A percentile compares a stretch with the other conserved stretches of the same genome.
These are phyloP conservation scores for Fragosphaeria purpurea DNA, from an alignment of 2,329 filamentous ascomycete genomes.

Conservation along the genomic window DNA sequence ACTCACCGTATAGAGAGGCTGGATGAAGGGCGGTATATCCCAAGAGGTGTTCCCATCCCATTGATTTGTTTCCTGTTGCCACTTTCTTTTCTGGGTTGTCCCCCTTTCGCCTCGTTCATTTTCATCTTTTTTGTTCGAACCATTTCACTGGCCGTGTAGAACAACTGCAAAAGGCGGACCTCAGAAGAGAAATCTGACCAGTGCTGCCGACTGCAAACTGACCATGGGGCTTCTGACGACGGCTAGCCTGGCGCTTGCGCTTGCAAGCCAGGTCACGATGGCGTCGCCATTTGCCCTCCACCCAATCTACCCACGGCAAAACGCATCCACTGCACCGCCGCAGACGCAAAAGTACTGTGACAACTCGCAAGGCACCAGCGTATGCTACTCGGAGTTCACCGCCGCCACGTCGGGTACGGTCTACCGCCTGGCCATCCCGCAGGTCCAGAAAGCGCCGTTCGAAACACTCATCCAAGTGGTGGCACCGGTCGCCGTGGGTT, in stretches of 20 bases:
- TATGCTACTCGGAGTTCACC: conserved; percentile 20
- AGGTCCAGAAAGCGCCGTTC: conserved; percentile 21
- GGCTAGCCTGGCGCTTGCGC: conserved; percentile 2
- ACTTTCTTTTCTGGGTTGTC: too few relatives aligned
- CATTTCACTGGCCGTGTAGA: too few relatives aligned
- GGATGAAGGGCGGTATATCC: too few relatives aligned
- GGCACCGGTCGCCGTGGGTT: conserved; percentile 25
- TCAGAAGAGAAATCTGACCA: too few relatives aligned
- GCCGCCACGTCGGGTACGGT: conserved; percentile 13
- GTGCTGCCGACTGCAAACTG: too few relatives aligned
- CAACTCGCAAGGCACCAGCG: conserved; percentile 11
- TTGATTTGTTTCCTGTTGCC: too few relatives aligned
- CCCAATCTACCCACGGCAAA: background rate
- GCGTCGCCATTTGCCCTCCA: background rate
- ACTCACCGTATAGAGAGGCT: too few relatives aligned
- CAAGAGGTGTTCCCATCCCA: too few relatives aligned
- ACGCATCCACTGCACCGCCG: background rate
- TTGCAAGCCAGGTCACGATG: background rate
- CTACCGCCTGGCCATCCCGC: conserved; percentile 22
- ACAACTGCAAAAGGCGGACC: too few relatives aligned
- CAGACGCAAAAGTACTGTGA: conserved; percentile 13
- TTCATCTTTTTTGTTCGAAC: too few relatives aligned
- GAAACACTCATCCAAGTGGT: conserved; percentile 28
- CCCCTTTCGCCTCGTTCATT: too few relatives aligned
- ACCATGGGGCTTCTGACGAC: background rate